Evolutionary conservation across 495 filamentous ascomycete genomes (phyloP), one percentile per base, ranked within the genome.

Genomic region (Aspergillus hancockii): DNA sequence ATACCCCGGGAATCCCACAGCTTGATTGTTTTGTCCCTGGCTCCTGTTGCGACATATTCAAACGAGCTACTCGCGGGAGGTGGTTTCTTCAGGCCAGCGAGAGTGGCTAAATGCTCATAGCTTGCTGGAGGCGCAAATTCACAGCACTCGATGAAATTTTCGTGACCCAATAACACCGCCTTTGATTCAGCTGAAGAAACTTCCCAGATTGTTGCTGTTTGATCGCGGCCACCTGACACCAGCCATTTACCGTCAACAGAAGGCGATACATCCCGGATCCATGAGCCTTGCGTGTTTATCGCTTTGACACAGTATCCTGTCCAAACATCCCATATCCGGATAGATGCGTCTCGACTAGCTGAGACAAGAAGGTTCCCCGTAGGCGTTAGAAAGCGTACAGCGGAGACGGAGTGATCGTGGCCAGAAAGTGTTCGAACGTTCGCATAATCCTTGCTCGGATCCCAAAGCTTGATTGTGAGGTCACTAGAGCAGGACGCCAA

Each of bases 401-500:
- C 87, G 54, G 88, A 92, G 49, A 98, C 89, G 55, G 85, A 90
- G 69, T 97, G 93, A 63, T 98, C 94, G 71, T 98, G 94, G 8
- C 94, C 94, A 1, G 88, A 88, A 5, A 98, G 82, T 0, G 93
- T 98, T 41, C 93, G 85, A 57, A 96, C 93, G 67, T 97, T 96
- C 65, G 96, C 95, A 76, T 98, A 97, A 41, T 95, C 91, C 65
- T 97, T 90, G 21, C 83, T 86, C 2, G 94, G 94, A 58, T 97
- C 93, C 94, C 94, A 98, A 8, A 98, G 72, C 68, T 97, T 98
- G 75, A 97, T 96, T 1, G 91, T 96, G 4, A 97, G 77, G 66
- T 97, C 94, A 52, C 87, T 89, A 18, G 87, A 91, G 74, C 94
- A 97, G 5, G 90, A 94, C 16, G 93, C 94, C 45, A 98, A 83